Evolutionary conservation across 768 basidiomycete species (phyloP).

Genomic region (Amylocystis lapponica): DNA sequence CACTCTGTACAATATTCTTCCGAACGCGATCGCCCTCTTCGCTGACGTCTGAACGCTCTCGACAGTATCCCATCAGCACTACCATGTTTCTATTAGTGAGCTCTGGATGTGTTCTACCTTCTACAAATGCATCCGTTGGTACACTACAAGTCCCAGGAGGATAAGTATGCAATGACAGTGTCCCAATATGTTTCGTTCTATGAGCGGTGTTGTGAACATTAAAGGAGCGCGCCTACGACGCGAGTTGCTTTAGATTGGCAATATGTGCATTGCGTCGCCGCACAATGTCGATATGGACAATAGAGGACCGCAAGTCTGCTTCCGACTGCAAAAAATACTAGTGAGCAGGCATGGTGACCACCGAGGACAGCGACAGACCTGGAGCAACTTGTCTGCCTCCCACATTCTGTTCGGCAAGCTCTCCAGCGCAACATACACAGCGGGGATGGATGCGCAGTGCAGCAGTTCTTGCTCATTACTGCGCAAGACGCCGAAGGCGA

Average conservation of each 20-base stretch:
- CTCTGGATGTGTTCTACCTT: too few relatives aligned
- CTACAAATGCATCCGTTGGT: too few relatives aligned
- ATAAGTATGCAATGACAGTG: too few relatives aligned
- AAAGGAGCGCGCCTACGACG: too few relatives aligned
- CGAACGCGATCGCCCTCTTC: too few relatives aligned
- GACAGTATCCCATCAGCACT: too few relatives aligned
- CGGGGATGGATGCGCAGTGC: slow-evolving; percentile 77
- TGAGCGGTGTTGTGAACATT: too few relatives aligned
- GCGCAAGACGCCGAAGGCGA: slow-evolving; percentile 83
- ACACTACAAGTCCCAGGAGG: too few relatives aligned
- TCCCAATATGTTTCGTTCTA: too few relatives aligned
- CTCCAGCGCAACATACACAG: slow-evolving; percentile 85
- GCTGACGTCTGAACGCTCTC: too few relatives aligned
- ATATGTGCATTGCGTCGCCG: slow-evolving; percentile 50
- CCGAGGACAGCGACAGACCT: slow-evolving; percentile 45
- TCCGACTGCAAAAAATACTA: slow-evolving; percentile 12
- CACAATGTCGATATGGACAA: slow-evolving; percentile 52
- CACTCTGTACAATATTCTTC: too few relatives aligned
- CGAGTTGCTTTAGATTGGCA: slow-evolving; percentile 13
- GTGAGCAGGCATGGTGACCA: background rate
- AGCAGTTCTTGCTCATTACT: slow-evolving; percentile 81
- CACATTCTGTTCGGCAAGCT: slow-evolving; percentile 90
- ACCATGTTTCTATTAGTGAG: too few relatives aligned
- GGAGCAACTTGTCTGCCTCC: slow-evolving; percentile 85
- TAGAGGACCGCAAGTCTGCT: slow-evolving; percentile 44